Base-by-base conservation (phyloP, 768 basidiomycete species). In the Cystobasidium tubakii region DNA sequence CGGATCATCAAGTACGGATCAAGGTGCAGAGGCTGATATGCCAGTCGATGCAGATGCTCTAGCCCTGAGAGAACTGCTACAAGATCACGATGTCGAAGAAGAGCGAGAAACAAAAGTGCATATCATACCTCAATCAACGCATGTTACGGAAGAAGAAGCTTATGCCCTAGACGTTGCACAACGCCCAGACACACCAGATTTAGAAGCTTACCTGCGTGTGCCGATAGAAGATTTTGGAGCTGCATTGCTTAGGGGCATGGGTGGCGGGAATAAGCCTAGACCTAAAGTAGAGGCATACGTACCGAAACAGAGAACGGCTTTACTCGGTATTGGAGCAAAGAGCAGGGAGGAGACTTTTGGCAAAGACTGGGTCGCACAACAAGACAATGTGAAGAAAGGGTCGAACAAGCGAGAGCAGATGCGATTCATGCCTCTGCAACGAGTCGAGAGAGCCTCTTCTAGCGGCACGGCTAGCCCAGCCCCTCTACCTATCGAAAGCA, bases 241-340 rank as follows among this genome's bases (percentile, higher is more conserved):
- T 3, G 96, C 96, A 7, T 85, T 98, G 77, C 84, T 96, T 2
- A 86, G 93, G 55, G 95, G 95, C 0, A 98, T 98, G 96, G 87
- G 88, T 2, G 90, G 90, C 43, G 83, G 85, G 10, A 85, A 87
- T 19, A 85, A 76, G 71, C 83, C 86, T 74, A 89, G 87, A 1
- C 80, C 87, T 19, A 84, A 86, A 1, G 78, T 79, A n/a, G 87
- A 92, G 77, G 89, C 93, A 0, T 93, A 91, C 80, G 82, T 94
- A 0, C 96, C 96, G 0, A 83, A 85, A 69, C 83, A 90, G 1
- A 85, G 96, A 19, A 93, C 95, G 0, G 88, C 92, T 0, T 81
- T 98, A 15, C 82, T 98, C 12, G 96, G 95, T 0, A 89, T 99
- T 33, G 94, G 96, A 1, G 96, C 96, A 1, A 98, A 96, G 79